Percentiles rank a stretch among this genome's conserved stretches.
These are phyloP conservation scores for Candida pseudocylindracea DNA, from an alignment of 1,139 yeast species.

Conservation along the genomic window DNA sequence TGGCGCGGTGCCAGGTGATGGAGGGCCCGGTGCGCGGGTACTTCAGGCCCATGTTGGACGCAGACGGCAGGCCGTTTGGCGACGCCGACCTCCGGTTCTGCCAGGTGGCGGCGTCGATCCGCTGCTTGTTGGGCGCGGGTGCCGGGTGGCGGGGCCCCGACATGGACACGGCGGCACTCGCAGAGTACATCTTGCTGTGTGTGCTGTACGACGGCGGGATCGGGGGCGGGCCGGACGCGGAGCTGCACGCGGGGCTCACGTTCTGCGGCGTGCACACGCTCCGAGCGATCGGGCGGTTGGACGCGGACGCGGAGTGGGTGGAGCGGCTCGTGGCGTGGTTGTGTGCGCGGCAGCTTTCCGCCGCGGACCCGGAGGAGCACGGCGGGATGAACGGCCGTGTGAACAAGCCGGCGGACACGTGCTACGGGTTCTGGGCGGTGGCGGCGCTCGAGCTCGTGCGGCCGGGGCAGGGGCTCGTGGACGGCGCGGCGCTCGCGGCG, in stretches of 20 bases:
- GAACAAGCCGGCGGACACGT: slow-evolving; percentile 72
- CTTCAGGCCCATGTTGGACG: slow-evolving; percentile 13
- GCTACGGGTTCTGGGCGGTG: slow-evolving; percentile 80
- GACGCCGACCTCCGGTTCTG: slow-evolving; percentile 56
- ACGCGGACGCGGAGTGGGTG: slow-evolving; percentile 8
- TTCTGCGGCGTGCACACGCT: slow-evolving; percentile 66
- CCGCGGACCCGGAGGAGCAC: slow-evolving; percentile 18
- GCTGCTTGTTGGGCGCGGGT: slow-evolving; percentile 25
- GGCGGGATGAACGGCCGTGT: slow-evolving; percentile 86
- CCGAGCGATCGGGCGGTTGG: slow-evolving; percentile 13
- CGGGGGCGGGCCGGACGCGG: slow-evolving; percentile 17
- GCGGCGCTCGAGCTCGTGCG: slow-evolving; percentile 30
- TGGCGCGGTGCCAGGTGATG: slow-evolving; percentile 27
- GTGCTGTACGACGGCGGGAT: slow-evolving; percentile 48
- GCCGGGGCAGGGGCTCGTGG: slow-evolving; percentile 10
- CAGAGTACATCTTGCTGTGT: slow-evolving; percentile 17
- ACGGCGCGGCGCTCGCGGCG: slow-evolving; percentile 12
- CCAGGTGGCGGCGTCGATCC: slow-evolving; percentile 49
- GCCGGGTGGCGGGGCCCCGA: slow-evolving; percentile 9
- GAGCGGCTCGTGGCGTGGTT: slow-evolving; percentile 29
- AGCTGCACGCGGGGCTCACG: slow-evolving; percentile 75
- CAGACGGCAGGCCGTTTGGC: slow-evolving; percentile 19
- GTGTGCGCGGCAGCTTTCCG: slow-evolving; percentile 33
- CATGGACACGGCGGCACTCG: slow-evolving; percentile 18
- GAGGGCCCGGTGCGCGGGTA: slow-evolving; percentile 37